Evolutionary conservation across 2,329 filamentous ascomycete genomes (phyloP).

Genomic region (Aspergillus clavatus): DNA sequence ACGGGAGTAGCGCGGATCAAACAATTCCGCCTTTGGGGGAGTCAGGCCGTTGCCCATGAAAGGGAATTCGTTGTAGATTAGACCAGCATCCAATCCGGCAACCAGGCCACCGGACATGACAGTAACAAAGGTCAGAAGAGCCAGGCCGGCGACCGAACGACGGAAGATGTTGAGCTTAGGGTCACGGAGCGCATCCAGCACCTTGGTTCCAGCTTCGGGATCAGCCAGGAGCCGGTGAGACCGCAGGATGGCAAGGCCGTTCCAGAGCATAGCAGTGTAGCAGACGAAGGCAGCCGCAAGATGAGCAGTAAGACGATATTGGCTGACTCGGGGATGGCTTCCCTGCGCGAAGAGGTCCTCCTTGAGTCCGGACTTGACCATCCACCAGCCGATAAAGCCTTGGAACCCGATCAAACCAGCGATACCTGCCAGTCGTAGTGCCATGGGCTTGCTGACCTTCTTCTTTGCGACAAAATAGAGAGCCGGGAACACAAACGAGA

Average conservation of each 20-base stretch:
- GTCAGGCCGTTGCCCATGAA: constrained; percentile 83
- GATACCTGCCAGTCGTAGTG: constrained; percentile 72
- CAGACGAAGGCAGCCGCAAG: constrained; percentile 85
- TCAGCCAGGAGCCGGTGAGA: constrained; percentile 66
- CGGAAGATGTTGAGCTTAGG: constrained; percentile 70
- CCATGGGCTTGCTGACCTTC: constrained; percentile 73
- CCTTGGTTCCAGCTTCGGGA: constrained; percentile 57
- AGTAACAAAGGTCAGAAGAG: constrained; percentile 75
- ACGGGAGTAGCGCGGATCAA: constrained; percentile 79
- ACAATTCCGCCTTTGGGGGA: constrained; percentile 77
- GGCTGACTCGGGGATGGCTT: constrained; percentile 84
- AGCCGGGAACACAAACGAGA: constrained; percentile 84
- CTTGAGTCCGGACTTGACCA: constrained; percentile 94
- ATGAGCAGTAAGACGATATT: constrained; percentile 88
- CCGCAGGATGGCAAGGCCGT: constrained; percentile 78
- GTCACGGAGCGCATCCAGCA: constrained; percentile 58
- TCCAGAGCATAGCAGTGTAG: constrained; percentile 91
- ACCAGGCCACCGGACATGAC: constrained; percentile 92
- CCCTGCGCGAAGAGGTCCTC: constrained; percentile 93
- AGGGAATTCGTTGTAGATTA: constrained; percentile 99
- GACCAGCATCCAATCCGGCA: constrained; percentile 86
- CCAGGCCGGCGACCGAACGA: constrained; percentile 64
- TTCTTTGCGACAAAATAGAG: constrained; percentile 80
- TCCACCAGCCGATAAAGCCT: constrained; percentile 97
- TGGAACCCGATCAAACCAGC: constrained; percentile 89